phyloP scores from a whole-genome alignment of 2,329 filamentous ascomycete species.

The Cladosporium sp. region DNA sequence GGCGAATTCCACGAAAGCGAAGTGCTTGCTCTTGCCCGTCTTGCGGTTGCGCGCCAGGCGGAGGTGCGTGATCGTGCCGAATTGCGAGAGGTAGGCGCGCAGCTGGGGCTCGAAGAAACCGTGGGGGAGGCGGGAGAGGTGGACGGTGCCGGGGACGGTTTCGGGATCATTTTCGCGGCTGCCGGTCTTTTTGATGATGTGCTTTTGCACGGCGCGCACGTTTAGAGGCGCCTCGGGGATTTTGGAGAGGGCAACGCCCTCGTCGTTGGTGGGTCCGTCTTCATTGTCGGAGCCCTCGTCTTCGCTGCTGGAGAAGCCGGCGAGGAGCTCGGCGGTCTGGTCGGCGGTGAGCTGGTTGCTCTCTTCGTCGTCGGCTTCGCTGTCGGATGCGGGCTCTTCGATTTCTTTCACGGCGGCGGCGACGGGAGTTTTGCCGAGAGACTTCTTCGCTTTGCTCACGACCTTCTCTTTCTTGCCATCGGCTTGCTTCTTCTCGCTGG shows the following conservation, averaged over 20 bases:
- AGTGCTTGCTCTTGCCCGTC: slow-evolving; percentile 89
- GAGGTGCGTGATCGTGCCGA: slow-evolving; percentile 74
- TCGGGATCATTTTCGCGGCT: slow-evolving; percentile 40
- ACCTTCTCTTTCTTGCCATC: slow-evolving; percentile 11
- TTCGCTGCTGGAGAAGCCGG: slow-evolving; percentile 47
- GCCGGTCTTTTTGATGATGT: slow-evolving; percentile 43
- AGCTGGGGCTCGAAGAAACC: slow-evolving; percentile 98
- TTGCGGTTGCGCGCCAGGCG: slow-evolving; percentile 88
- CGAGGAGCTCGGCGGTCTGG: slow-evolving; percentile 48
- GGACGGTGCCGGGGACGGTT: slow-evolving; percentile 71
- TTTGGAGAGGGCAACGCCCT: slow-evolving; percentile 80
- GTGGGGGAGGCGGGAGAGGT: slow-evolving; percentile 85
- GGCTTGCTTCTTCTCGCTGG: slow-evolving; percentile 6
- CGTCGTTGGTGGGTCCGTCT: too few species aligned
- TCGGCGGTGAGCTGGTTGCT: slow-evolving; percentile 36
- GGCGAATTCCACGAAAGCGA: slow-evolving; percentile 87
- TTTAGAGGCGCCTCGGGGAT: slow-evolving; percentile 56
- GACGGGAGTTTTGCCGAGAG: slow-evolving; percentile 13
- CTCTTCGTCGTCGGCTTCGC: slow-evolving; percentile 23
- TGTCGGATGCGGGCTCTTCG: slow-evolving; percentile 14
- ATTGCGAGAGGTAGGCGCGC: slow-evolving; percentile 89
- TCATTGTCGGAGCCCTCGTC: slow-evolving; percentile 47
- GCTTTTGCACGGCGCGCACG: slow-evolving; percentile 31
- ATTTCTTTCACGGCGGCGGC: slow-evolving; percentile 16
- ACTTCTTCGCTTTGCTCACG: slow-evolving; percentile 12